Evolutionary conservation across 805 yeast genomes (phyloP).

Genomic region (Nakazawaea siamensis): DNA sequence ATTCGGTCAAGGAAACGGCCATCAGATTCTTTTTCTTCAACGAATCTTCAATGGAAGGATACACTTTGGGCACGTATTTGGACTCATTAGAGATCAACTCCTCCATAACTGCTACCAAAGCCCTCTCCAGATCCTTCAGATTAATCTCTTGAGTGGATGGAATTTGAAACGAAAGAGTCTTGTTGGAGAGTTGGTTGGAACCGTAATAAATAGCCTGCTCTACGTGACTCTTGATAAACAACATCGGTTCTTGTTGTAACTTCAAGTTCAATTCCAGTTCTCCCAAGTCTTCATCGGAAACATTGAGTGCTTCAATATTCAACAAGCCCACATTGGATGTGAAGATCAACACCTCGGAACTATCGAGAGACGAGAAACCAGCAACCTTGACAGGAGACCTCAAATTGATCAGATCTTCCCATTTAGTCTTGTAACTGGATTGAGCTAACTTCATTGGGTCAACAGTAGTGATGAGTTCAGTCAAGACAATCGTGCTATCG

Average conservation of each 20-base stretch:
- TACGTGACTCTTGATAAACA: conserved; percentile 58
- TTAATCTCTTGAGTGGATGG: conserved; percentile 33
- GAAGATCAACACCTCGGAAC: conserved; percentile 15
- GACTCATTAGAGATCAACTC: conserved; percentile 53
- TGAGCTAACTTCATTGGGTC: conserved; percentile 20
- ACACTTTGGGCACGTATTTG: conserved; percentile 43
- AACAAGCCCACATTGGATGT: conserved; percentile 56
- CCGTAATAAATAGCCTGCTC: conserved; percentile 78
- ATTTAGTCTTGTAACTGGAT: conserved; percentile 35
- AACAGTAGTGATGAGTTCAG: conserved; percentile 43
- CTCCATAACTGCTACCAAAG: conserved; percentile 40
- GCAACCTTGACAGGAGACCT: conserved; percentile 42
- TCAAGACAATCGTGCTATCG: conserved; percentile 52
- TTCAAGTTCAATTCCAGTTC: conserved; percentile 8
- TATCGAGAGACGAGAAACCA: conserved; percentile 39
- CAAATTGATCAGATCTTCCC: conserved; percentile 77
- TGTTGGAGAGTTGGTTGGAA: conserved; percentile 19
- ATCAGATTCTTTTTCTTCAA: conserved; percentile 37
- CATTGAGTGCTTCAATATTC: conserved; percentile 38
- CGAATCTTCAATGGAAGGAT: conserved; percentile 43
- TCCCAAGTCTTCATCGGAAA: conserved; percentile 14
- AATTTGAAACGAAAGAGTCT: conserved; percentile 38
- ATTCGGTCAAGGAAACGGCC: conserved; percentile 14
- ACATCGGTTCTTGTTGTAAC: conserved; percentile 13
- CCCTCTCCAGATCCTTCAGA: conserved; percentile 34